Percentiles rank a stretch among this genome's conserved stretches.
Evolutionary conservation across 257 asterid species (phyloP).

Genomic region (Salvia hispanica): DNA sequence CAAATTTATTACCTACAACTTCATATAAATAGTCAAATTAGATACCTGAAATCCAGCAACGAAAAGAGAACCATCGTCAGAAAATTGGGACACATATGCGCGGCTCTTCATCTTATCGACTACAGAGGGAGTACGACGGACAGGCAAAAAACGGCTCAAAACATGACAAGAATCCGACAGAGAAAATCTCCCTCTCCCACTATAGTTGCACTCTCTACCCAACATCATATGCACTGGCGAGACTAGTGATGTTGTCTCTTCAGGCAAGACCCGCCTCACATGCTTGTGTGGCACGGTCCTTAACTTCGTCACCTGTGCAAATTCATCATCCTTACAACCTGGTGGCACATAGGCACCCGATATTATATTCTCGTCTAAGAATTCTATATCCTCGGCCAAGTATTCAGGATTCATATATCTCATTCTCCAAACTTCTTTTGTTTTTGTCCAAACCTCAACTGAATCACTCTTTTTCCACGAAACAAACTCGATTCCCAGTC

Average conservation of each 20-base stretch:
- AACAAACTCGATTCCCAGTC: too few relatives aligned
- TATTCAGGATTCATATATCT: slow-evolving; percentile 36
- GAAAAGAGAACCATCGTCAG: slow-evolving; percentile 84
- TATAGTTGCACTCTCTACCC: slow-evolving; percentile 76
- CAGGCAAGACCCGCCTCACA: slow-evolving; percentile 46
- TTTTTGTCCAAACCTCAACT: background rate
- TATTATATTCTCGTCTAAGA: too few relatives aligned
- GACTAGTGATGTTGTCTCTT: slow-evolving; percentile 50
- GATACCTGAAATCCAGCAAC: slow-evolving; percentile 92
- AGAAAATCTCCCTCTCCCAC: slow-evolving; percentile 82
- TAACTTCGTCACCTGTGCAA: slow-evolving; percentile 56
- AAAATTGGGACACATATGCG: slow-evolving; percentile 82
- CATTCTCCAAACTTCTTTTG: slow-evolving; percentile 38
- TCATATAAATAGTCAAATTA: slow-evolving; percentile 8
- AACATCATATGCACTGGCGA: slow-evolving; percentile 79
- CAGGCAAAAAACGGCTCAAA: slow-evolving; percentile 72
- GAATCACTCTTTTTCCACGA: too few relatives aligned
- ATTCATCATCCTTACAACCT: slow-evolving; percentile 57
- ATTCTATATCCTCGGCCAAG: slow-evolving; percentile 33
- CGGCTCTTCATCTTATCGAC: slow-evolving; percentile 67
- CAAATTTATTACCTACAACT: slow-evolving; percentile 1
- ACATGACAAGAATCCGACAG: slow-evolving; percentile 79
- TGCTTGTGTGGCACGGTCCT: slow-evolving; percentile 55
- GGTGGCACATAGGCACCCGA: slow-evolving; percentile 27
- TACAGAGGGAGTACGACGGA: slow-evolving; percentile 50